Percentiles rank a stretch among this genome's conserved stretches.
phyloP scores from a whole-genome alignment of 306 rosid species.

The Rosa multiflora region DNA sequence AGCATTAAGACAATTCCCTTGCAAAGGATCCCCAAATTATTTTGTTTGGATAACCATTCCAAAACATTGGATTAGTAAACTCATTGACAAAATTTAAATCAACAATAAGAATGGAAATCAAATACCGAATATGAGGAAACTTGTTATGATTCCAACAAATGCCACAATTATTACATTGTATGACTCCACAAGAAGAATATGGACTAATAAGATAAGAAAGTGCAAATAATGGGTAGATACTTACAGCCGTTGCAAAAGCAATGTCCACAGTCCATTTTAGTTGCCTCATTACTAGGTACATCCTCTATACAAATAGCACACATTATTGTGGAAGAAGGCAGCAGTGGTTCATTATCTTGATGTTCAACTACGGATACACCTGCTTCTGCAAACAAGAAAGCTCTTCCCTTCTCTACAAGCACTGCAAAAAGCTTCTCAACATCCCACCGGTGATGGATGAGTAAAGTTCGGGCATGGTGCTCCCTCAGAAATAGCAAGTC shows the following conservation, averaged over 20 bases:
- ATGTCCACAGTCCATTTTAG: constrained; percentile 94
- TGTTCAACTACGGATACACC: constrained; percentile 68
- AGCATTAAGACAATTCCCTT: neutral
- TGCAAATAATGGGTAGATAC: constrained; percentile 25
- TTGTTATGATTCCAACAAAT: neutral
- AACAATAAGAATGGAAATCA: neutral
- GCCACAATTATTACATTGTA: neutral
- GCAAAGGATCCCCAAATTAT: neutral
- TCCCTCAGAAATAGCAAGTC: constrained; percentile 68
- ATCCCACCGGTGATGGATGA: constrained; percentile 89
- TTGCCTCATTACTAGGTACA: constrained; percentile 52
- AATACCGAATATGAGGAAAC: neutral
- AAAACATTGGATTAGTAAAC: neutral
- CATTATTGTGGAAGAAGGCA: constrained; percentile 34
- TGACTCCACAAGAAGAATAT: neutral
- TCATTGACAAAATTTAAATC: neutral
- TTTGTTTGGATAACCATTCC: no score
- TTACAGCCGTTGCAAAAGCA: constrained; percentile 87
- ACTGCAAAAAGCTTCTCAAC: constrained; percentile 66
- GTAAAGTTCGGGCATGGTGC: constrained; percentile 86
- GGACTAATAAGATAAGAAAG: neutral
- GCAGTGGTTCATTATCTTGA: constrained; percentile 28
- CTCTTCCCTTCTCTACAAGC: constrained; percentile 66
- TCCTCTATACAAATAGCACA: constrained; percentile 86
- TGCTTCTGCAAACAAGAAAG: constrained; percentile 57